phyloP scores from a whole-genome alignment of 176 grass and related monocot species.

The Oryza longistaminata region DNA sequence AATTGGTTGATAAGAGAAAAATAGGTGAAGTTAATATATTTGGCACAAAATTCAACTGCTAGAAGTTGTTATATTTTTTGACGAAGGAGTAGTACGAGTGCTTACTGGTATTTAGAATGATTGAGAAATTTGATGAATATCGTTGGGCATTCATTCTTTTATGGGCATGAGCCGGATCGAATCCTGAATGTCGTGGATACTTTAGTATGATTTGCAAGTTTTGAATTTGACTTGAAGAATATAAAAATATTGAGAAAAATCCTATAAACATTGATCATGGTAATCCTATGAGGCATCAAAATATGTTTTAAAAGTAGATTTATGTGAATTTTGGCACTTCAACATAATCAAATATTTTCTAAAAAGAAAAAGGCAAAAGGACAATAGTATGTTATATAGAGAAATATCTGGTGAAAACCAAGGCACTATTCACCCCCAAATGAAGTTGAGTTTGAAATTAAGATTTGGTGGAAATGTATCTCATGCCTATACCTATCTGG shows the following conservation, averaged over 20 bases:
- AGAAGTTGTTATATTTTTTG: no score
- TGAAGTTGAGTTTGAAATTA: no score
- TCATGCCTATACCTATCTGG: no score
- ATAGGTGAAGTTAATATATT: no score
- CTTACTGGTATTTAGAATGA: not conserved
- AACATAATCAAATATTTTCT: not conserved
- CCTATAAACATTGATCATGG: not conserved
- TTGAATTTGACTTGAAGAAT: not conserved
- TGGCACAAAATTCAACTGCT: no score
- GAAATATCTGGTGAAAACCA: no score
- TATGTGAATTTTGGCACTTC: not conserved
- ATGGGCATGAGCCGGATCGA: not conserved
- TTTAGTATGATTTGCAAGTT: not conserved
- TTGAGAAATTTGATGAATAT: not conserved
- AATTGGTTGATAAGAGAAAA: no score
- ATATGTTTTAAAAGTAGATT: not conserved
- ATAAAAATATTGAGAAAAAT: not conserved
- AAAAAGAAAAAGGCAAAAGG: not conserved
- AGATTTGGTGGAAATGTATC: no score
- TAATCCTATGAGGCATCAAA: not conserved
- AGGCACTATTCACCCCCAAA: no score
- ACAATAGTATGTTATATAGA: no score
- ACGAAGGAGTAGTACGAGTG: no score
- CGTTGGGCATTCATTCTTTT: no score
- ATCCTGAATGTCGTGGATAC: not conserved